Evolutionary conservation across 192 early-diverging fungal species (phyloP).

Genomic region (Phlyctochytrium bullatum): DNA sequence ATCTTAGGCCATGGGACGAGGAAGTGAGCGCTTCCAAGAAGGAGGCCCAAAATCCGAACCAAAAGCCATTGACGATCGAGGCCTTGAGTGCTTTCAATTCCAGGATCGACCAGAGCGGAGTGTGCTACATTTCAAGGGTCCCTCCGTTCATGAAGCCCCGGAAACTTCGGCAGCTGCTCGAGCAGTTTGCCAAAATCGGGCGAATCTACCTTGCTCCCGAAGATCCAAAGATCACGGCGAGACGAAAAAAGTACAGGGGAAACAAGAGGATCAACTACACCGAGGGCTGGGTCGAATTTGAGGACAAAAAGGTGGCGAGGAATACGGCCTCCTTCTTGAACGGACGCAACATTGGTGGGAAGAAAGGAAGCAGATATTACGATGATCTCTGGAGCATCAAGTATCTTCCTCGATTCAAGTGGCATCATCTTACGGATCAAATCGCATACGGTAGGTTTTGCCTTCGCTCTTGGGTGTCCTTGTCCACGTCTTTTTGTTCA

Average conservation of each 20-base stretch:
- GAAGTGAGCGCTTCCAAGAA: conserved; percentile 13
- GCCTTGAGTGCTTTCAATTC: conserved; percentile 63
- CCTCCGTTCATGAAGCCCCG: conserved; percentile 91
- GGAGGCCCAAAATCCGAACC: conserved; percentile 41
- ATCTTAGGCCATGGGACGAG: neutral
- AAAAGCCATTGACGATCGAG: conserved; percentile 59
- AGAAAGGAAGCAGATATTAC: conserved; percentile 81
- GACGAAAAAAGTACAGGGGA: conserved; percentile 81
- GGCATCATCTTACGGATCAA: conserved; percentile 92
- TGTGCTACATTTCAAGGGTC: conserved; percentile 86
- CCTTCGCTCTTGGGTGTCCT: neutral
- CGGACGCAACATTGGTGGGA: conserved; percentile 79
- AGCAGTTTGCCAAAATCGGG: conserved; percentile 73
- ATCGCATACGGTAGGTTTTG: conserved; percentile 58
- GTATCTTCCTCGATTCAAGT: conserved; percentile 95
- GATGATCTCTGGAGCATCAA: conserved; percentile 98
- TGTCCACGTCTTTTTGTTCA: neutral
- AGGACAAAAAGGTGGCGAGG: conserved; percentile 88
- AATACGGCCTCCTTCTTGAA: conserved; percentile 74
- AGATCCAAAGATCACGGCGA: conserved; percentile 70
- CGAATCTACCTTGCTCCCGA: conserved; percentile 86
- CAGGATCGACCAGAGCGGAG: conserved; percentile 73
- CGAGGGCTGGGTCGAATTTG: conserved; percentile 98
- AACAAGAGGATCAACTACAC: conserved; percentile 83
- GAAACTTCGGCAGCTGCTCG: conserved; percentile 74